Conservation (phyloP, 768 basidiomycete species). For the Termitomyces sp. region DNA sequence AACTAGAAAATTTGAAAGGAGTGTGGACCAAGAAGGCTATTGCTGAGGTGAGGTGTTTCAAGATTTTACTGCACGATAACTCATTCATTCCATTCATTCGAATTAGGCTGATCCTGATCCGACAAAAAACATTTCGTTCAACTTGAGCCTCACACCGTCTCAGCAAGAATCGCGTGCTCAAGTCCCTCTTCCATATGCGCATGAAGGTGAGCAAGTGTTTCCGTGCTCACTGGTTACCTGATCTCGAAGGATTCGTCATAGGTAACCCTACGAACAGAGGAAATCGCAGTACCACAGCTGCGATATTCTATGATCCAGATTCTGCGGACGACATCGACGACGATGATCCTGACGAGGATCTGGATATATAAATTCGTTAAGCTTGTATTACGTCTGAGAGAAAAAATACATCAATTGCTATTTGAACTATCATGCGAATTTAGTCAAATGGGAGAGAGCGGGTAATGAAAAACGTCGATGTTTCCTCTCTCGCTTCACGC, state of each 20-base stretch:
- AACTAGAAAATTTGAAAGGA: conserved; percentile 51
- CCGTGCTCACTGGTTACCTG: not conserved
- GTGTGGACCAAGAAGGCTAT: conserved; percentile 40
- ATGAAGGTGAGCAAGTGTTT: conserved; percentile 56
- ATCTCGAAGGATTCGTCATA: conserved; percentile 15
- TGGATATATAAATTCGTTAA: conserved; percentile 60
- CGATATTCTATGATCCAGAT: conserved; percentile 89
- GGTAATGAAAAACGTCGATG: conserved; percentile 32
- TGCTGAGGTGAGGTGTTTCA: conserved; percentile 29
- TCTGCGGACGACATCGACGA: conserved; percentile 94
- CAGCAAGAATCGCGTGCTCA: conserved; percentile 78
- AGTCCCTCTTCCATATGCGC: conserved; percentile 89
- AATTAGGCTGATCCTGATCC: conserved; percentile 49
- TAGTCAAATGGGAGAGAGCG: conserved; percentile 25
- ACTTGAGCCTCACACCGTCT: conserved; percentile 77
- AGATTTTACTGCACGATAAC: not conserved
- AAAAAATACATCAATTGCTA: not conserved
- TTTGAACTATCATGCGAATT: conserved; percentile 5
- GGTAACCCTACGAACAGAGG: conserved; percentile 32
- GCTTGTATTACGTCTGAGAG: not conserved
- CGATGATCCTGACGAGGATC: conserved; percentile 93
- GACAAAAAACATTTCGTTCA: conserved; percentile 78
- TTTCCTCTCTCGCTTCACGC: conserved; percentile 17
- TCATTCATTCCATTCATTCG: conserved; percentile 2
- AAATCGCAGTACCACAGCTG: conserved; percentile 26